Evolutionary conservation across 805 yeast species (phyloP), one percentile per base, ranked within the genome.

Genomic region (Schwanniomyces sp.): DNA sequence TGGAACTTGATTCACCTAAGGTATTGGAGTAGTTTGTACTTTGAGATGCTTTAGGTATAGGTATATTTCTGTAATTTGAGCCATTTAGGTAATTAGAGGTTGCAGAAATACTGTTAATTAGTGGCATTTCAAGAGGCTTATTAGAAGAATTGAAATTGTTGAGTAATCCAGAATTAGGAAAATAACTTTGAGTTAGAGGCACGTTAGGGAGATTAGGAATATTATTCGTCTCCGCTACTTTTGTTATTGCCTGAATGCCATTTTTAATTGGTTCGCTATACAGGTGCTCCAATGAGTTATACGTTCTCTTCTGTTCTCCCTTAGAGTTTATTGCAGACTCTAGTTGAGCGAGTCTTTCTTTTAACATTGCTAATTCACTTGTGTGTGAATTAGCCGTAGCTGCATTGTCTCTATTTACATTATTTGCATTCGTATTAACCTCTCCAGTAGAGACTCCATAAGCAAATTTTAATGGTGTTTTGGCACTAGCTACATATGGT

Each of bases 401-500:
- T 30, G 18, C 24, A 7, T 7, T n/a, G 14, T 34, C 18, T 12
- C 17, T 7, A n/a, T 16, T 27, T 34, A 5, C 18, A 5, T 11
- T 16, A n/a, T 3, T n/a, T n/a, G 21, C 24, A 5, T 14, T 11
- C 24, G 6, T 44, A 7, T 32, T 32, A 14, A 14, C 26, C 11
- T 34, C 32, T 30, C 28, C 41, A 27, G 36, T 43, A 16, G 18
- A 30, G 9, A 12, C 24, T 7, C 25, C 29, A 26, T 34, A 14
- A 24, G 28, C 46, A 39, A 53, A 49, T 10, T 37, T 32, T 21
- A 61, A 51, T 2, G 66, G 66, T 37, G 49, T 56, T 39, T 48
- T 54, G 11, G 62, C 63, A 41, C 57, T 51, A 8, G 48, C 17
- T 8, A 56, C 46, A 46, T 61, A 61, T 2, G 66, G 62, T 4